Evolutionary conservation across 495 filamentous ascomycete genomes (phyloP), one percentile per base, ranked within the genome.

Genomic region (Talaromyces ruber): DNA sequence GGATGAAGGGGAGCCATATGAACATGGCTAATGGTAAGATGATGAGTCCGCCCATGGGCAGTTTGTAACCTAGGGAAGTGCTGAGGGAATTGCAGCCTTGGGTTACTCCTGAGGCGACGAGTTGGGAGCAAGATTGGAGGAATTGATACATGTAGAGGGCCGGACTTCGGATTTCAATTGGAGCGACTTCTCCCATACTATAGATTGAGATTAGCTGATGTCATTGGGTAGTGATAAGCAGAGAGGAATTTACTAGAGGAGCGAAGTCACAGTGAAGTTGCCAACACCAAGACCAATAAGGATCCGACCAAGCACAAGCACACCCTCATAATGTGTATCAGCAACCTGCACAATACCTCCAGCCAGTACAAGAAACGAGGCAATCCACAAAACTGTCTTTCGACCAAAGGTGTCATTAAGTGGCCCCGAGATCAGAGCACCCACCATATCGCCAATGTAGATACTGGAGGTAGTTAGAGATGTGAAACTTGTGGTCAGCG

Each of bases 121-220:
- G 65, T 34, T 74, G 72, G 2, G 72, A 70, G 66, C 62, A 65
- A 25, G 71, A 72, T 59, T 73, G 74, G 58, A 76, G 65, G 60
- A 74, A 73, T 58, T 76, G 74, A 62, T 70, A 75, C 58, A 64
- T 70, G 68, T 72, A 72, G 45, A 76, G 65, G 4, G 71, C 70
- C 2, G 72, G 72, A 39, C 74, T 70, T n/a, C 72, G 65, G 60
- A 76, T 71, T 1, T 63, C 66, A 4, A 64, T 47, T 1, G 74
- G 71, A 4, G 74, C 72, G 1, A 76, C 67, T 60, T 76, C 72
- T 25, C 72, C 71, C 57, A 76, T 70, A 34, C 47, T 51, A 6
- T 21, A 7, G 22, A 7, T 51, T 7, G 7, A 8, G 7, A 18
- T 51, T 21, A 6, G n/a, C 6, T 51, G 7, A 6, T 51, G 11